Evolutionary conservation across 805 yeast genomes (phyloP), one percentile per base, ranked within the genome.

Genomic region (Ogataea ganodermae): DNA sequence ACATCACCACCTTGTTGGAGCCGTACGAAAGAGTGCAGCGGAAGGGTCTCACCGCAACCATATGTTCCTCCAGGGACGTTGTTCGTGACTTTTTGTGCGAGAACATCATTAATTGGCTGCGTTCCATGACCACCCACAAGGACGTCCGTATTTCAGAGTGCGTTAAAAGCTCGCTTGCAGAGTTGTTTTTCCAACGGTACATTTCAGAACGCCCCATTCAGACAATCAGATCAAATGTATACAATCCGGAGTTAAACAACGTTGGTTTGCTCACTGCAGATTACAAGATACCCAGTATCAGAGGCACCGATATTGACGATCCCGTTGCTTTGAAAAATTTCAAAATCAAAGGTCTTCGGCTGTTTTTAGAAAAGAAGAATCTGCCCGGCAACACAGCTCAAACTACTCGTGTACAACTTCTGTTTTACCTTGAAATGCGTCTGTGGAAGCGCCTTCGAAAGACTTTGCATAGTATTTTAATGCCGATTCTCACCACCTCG

Each of bases 361-460:
- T 44, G 5, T 41, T 48, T 20, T 37, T 42, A 2, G 36, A 35
- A 18, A 45, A 49, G 8, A 17, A 28, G 5, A 33, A 26, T 8
- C 18, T 41, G 7, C 36, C 16, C 13, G 42, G 42, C 8, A 41
- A 35, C 28, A 38, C 38, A 8, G 50, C 52, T 1, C 18, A 39
- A 5, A 44, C 57, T 6, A 73, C 87, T 13, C 72, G 88, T 55
- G 58, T 86, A 10, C 90, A 85, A 59, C 73, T 70, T 55, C 56
- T 86, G 18, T 64, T 84, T 30, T 74, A 72, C 49, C 77, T 84
- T 48, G 87, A 86, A 50, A 71, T 79, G 31, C 71, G 94, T 53
- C 75, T 76, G 27, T 72, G 81, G 67, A 81, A 83, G 48, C 53
- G 57, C 3, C 57, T 76, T 6, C 73, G 94, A 59, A 72, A 70